Percentiles rank a stretch among this genome's conserved stretches.
These are phyloP conservation scores for Mortierella sp. DNA, from an alignment of 371 early-diverging fungal species.

Conservation along the genomic window DNA sequence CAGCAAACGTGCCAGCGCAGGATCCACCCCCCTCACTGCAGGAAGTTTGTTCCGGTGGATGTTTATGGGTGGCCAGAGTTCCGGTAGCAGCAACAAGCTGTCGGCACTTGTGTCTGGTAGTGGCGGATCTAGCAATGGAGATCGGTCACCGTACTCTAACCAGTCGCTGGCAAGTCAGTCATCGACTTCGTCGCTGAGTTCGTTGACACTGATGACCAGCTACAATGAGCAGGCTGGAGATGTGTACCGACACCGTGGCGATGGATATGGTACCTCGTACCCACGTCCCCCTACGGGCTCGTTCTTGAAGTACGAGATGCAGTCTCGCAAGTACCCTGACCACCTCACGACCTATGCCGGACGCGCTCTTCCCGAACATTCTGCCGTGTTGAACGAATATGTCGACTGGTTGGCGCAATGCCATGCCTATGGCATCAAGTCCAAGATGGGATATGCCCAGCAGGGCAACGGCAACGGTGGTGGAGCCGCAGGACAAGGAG, in stretches of 20 bases:
- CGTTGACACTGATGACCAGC: conserved; percentile 22
- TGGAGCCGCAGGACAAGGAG: conserved; percentile 4
- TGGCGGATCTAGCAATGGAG: conserved; percentile 7
- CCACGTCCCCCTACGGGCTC: conserved; percentile 17
- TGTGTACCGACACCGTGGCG: conserved; percentile 19
- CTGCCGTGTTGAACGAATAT: conserved; percentile 49
- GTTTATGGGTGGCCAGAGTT: conserved; percentile 30
- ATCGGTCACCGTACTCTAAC: conserved; percentile 7
- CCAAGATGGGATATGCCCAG: conserved; percentile 8
- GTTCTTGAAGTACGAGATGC: conserved; percentile 26
- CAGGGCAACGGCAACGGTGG: conserved; percentile 21
- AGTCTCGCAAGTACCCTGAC: conserved; percentile 42
- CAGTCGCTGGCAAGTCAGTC: conserved; percentile 38
- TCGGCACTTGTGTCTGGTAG: neutral
- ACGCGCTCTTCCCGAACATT: conserved; percentile 39
- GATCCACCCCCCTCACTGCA: conserved; percentile 36
- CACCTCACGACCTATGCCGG: conserved; percentile 46
- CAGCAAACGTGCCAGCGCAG: conserved; percentile 37
- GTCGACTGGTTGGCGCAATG: conserved; percentile 56
- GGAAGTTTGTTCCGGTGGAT: conserved; percentile 52
- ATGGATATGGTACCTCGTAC: conserved; percentile 17
- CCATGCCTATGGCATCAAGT: conserved; percentile 50
- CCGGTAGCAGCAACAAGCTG: conserved; percentile 8
- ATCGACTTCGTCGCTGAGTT: conserved; percentile 33
- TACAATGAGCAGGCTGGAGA: conserved; percentile 25